Evolutionary conservation across 2,329 filamentous ascomycete species (phyloP).

Genomic region (Colletotrichum cuscutae): DNA sequence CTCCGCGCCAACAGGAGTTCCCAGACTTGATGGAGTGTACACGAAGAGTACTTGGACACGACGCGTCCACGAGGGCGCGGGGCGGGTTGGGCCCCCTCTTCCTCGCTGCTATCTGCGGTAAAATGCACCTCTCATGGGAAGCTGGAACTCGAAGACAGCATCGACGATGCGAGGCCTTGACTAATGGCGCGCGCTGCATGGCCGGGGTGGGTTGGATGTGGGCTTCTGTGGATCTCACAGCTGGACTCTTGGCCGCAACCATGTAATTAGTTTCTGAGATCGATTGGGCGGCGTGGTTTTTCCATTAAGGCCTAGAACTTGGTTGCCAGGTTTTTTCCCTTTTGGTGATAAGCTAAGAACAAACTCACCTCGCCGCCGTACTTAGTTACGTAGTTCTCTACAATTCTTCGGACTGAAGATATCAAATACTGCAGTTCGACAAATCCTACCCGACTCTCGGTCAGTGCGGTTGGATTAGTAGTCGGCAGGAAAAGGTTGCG

Average conservation of each 20-base stretch:
- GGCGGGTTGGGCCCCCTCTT: not conserved
- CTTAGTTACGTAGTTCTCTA: not conserved
- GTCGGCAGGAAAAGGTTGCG: not conserved
- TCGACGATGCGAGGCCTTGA: slow-evolving; percentile 29
- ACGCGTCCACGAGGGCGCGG: slow-evolving; percentile 9
- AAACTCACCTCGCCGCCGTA: not conserved
- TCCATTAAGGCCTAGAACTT: not conserved
- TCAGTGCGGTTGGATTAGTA: not conserved
- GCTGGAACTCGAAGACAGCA: slow-evolving; percentile 5
- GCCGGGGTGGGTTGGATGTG: slow-evolving; percentile 5
- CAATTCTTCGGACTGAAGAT: not conserved
- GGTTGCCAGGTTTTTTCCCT: slow-evolving; percentile 1
- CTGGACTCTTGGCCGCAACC: slow-evolving; percentile 20
- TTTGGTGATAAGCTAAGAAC: not conserved
- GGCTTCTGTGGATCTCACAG: slow-evolving; percentile 14
- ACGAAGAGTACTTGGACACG: slow-evolving; percentile 3
- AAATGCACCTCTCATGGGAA: slow-evolving; percentile 8
- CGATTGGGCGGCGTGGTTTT: not conserved
- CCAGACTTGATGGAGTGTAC: not conserved
- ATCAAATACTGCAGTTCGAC: not conserved
- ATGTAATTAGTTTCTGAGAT: slow-evolving; percentile 2
- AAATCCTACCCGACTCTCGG: not conserved
- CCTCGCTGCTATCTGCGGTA: not conserved
- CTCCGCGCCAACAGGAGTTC: slow-evolving; percentile 13
- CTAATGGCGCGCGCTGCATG: slow-evolving; percentile 24